Conservation (phyloP, 176 grass and related monocot species). For the Eleusine indica region DNA sequence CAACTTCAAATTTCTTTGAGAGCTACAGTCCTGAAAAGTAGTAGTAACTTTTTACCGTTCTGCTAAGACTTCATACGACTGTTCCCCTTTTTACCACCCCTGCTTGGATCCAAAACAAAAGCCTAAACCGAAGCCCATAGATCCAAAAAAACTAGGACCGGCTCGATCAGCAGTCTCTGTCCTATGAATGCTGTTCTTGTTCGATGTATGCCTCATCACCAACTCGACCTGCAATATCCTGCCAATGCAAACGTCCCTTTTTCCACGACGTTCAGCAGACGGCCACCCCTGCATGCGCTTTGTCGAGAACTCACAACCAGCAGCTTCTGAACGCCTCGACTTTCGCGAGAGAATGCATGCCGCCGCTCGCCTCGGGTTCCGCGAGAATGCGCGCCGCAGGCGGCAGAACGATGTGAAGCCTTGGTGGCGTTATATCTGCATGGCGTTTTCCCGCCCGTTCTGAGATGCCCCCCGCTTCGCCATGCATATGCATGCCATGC, state of each 20-base stretch:
- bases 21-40: not conserved
- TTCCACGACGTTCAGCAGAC: too few species aligned
- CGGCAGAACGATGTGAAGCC: conserved; percentile 28
- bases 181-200: not conserved
- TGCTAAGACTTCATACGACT: not conserved
- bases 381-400: conserved; percentile 20
- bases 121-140: conserved; percentile 13
- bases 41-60: not conserved
- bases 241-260: not conserved
- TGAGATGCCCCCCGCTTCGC: conserved; percentile 41
- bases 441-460: conserved; percentile 41
- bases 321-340: too few species aligned
- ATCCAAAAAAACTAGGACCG: conserved; percentile 8
- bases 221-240: not conserved
- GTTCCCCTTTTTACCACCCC: not conserved
- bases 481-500: not conserved
- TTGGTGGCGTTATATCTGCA: not conserved
- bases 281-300: too few species aligned
- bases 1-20: not conserved
- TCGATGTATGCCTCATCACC: not conserved
- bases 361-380: not conserved
- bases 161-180: not conserved
- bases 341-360: too few species aligned
- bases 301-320: too few species aligned
- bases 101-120: not conserved